These are phyloP conservation scores for Diplosphaera chodatii DNA, from an alignment of 139 green algal species.

Conservation along the genomic window DNA sequence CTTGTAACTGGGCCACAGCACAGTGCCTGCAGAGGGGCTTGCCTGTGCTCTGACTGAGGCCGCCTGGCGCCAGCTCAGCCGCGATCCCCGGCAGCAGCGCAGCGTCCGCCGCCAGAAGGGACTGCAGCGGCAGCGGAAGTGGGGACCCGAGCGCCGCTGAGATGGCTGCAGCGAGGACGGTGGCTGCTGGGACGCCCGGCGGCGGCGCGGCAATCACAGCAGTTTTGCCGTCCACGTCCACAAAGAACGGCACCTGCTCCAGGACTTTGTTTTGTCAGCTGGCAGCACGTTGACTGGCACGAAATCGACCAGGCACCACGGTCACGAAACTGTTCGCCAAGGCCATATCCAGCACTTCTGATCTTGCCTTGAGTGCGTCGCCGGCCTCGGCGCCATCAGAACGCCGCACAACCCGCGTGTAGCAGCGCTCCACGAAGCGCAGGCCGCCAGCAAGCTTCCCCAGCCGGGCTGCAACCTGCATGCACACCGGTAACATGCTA, in stretches of 20 bases:
- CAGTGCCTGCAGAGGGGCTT: neutral
- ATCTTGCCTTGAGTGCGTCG: neutral
- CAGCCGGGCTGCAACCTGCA: conserved; percentile 9
- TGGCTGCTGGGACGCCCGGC: conserved; percentile 16
- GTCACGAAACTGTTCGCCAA: no score
- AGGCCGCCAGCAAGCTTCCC: conserved; percentile 14
- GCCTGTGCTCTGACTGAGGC: conserved; percentile 15
- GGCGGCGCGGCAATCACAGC: conserved; percentile 18
- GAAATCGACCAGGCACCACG: no score
- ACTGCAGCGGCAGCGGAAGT: conserved; percentile 45
- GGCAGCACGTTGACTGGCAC: no score
- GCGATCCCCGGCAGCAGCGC: neutral
- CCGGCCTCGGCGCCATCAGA: neutral
- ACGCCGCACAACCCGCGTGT: neutral
- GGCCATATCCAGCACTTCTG: neutral
- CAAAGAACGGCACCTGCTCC: neutral
- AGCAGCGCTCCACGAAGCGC: conserved; percentile 28
- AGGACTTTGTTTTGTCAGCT: no score
- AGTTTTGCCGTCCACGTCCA: neutral
- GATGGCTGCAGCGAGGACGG: conserved; percentile 35
- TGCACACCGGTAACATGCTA: no score
- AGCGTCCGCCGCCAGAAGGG: conserved; percentile 31
- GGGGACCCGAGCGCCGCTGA: conserved; percentile 41
- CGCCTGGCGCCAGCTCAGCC: conserved; percentile 8
- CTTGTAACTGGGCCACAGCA: no score